Evolutionary conservation across 73 alveolate genomes (phyloP).

Genomic region (Halteria grandinella): DNA sequence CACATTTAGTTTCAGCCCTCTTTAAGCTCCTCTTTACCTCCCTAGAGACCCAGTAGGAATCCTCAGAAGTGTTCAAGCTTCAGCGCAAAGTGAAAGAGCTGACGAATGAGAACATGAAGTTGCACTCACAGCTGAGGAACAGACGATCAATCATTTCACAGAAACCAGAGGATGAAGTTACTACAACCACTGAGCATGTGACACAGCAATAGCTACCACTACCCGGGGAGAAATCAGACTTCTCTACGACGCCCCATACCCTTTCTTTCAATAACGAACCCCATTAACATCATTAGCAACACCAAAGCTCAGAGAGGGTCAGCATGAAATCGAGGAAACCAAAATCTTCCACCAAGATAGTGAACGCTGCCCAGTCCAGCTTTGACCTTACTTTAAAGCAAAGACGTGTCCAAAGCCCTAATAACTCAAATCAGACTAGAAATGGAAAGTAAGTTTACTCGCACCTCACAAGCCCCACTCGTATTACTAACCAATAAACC

Average conservation of each 20-base stretch:
- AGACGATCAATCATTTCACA: not conserved
- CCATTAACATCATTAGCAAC: too few relatives aligned
- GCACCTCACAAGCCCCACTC: not conserved
- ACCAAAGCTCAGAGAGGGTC: too few relatives aligned
- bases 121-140: not conserved
- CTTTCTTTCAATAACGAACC: too few relatives aligned
- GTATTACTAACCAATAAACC: not conserved
- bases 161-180: not conserved
- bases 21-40: not conserved
- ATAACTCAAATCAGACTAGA: not conserved
- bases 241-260: too few relatives aligned
- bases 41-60: not conserved
- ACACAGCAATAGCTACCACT: too few relatives aligned
- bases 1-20: slow-evolving; percentile 12
- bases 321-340: too few relatives aligned
- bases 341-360: too few relatives aligned
- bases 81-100: too few relatives aligned
- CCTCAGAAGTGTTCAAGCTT: too few relatives aligned
- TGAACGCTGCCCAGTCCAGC: not conserved
- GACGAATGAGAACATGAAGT: too few relatives aligned
- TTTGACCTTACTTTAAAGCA: not conserved
- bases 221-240: too few relatives aligned
- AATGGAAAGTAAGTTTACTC: not conserved
- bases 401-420: not conserved
- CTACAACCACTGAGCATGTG: not conserved